Percentiles rank a stretch among this genome's conserved stretches.
Evolutionary conservation across 1,284 basidiomycete species (phyloP).

Genomic region (Hemileia vastatrix): DNA sequence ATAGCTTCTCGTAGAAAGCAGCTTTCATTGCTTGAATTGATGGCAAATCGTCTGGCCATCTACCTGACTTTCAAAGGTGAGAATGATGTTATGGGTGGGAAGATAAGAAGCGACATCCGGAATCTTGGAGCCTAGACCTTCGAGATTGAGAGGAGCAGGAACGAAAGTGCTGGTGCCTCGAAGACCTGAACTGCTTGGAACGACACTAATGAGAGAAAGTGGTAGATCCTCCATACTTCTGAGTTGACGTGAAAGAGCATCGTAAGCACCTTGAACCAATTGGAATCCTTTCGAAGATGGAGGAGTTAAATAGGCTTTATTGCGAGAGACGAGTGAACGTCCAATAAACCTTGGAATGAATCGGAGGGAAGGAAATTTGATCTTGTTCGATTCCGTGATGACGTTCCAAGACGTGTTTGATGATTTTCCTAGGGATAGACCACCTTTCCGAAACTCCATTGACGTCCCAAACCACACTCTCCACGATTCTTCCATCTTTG

Average conservation of each 20-base stretch:
- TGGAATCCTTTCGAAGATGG: slow-evolving; percentile 53
- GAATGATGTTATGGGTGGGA: slow-evolving; percentile 59
- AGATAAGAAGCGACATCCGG: slow-evolving; percentile 57
- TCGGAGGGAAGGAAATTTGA: slow-evolving; percentile 52
- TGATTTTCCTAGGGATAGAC: slow-evolving; percentile 65
- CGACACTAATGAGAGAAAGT: slow-evolving; percentile 63
- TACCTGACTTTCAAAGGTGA: slow-evolving; percentile 84
- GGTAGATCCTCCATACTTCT: slow-evolving; percentile 68
- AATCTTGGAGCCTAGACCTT: slow-evolving; percentile 48
- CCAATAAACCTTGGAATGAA: slow-evolving; percentile 58
- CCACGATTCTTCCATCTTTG: slow-evolving; percentile 83
- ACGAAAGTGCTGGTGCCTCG: slow-evolving; percentile 75
- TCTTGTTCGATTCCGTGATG: slow-evolving; percentile 60
- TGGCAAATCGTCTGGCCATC: slow-evolving; percentile 87
- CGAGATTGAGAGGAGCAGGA: slow-evolving; percentile 54
- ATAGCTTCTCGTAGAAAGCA: slow-evolving; percentile 57
- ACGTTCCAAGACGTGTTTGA: slow-evolving; percentile 61
- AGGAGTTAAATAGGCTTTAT: slow-evolving; percentile 38
- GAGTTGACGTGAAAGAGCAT: slow-evolving; percentile 64
- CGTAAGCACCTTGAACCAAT: slow-evolving; percentile 67
- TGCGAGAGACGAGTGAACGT: slow-evolving; percentile 40
- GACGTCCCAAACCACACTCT: slow-evolving; percentile 82
- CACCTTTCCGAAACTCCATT: slow-evolving; percentile 49
- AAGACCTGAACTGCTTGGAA: slow-evolving; percentile 60
- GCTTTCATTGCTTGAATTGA: slow-evolving; percentile 92